These are phyloP conservation scores for Dichotomocladium elegans DNA, from an alignment of 371 early-diverging fungal genomes.

Conservation along the genomic window DNA sequence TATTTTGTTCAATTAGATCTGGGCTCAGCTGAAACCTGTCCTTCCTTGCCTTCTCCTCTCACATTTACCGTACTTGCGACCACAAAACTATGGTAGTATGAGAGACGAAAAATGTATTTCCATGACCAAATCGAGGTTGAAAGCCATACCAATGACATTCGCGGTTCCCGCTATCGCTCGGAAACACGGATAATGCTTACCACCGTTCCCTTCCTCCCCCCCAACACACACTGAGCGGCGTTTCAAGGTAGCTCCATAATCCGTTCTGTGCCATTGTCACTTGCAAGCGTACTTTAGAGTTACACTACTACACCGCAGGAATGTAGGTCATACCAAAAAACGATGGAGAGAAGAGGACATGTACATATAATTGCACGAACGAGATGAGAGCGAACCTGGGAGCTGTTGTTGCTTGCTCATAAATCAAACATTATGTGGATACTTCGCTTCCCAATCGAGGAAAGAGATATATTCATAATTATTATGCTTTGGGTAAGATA, in stretches of 20 bases:
- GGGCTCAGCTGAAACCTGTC: too few species aligned
- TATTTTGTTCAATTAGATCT: too few species aligned
- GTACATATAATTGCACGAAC: slow-evolving; percentile 8
- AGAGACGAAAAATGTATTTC: slow-evolving; percentile 97
- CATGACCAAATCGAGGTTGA: slow-evolving; percentile 98
- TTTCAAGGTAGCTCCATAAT: slow-evolving; percentile 97
- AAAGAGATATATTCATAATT: too few species aligned
- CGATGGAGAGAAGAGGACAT: slow-evolving; percentile 8
- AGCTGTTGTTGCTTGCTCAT: slow-evolving; percentile 41
- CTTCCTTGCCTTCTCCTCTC: slow-evolving; percentile 91
- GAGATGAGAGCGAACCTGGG: slow-evolving; percentile 68
- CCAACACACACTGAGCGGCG: slow-evolving; percentile 98
- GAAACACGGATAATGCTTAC: slow-evolving; percentile 69
- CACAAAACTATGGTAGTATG: not conserved
- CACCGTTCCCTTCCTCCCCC: slow-evolving; percentile 72
- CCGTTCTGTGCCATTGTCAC: slow-evolving; percentile 95
- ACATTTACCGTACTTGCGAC: slow-evolving; percentile 35
- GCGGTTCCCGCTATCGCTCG: slow-evolving; percentile 80
- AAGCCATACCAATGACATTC: slow-evolving; percentile 94
- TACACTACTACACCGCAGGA: slow-evolving; percentile 93
- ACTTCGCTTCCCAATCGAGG: too few species aligned
- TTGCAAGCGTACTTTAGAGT: slow-evolving; percentile 89
- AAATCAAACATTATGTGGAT: slow-evolving; percentile 55
- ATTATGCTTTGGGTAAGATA: too few species aligned
- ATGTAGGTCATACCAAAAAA: slow-evolving; percentile 68